A percentile compares a stretch with the other conserved stretches of the same genome.
These are phyloP conservation scores for Nakaseomyces uthaithaninus DNA, from an alignment of 1,139 yeast genomes.

Conservation along the genomic window DNA sequence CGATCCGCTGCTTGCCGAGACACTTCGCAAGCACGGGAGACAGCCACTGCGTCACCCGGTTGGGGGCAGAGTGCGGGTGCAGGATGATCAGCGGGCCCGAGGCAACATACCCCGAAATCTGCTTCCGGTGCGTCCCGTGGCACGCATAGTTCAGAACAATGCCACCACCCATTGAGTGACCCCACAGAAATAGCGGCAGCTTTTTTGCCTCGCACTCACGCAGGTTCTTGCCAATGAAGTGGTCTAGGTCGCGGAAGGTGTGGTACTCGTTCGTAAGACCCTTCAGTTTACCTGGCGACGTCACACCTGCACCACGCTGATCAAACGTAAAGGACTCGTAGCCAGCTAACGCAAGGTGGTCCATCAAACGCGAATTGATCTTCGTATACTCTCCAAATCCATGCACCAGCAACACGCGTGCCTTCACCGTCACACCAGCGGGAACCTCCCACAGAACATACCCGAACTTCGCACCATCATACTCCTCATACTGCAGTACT, in stretches of 20 bases:
- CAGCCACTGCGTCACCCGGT: conserved; percentile 37
- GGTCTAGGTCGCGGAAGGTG: conserved; percentile 63
- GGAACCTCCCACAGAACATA: conserved; percentile 24
- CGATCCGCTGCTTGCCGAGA: conserved; percentile 48
- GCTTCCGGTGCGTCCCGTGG: conserved; percentile 49
- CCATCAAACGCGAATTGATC: conserved; percentile 52
- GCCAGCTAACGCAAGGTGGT: conserved; percentile 50
- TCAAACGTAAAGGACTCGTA: conserved; percentile 72
- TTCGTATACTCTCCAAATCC: conserved; percentile 69
- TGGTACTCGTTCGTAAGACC: conserved; percentile 63
- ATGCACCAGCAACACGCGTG: conserved; percentile 55
- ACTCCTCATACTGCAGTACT: conserved; percentile 21
- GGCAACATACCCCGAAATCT: conserved; percentile 49
- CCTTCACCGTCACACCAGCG: conserved; percentile 17
- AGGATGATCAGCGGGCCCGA: conserved; percentile 61
- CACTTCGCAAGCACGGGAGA: conserved; percentile 43
- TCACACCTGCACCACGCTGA: conserved; percentile 83
- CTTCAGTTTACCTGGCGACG: conserved; percentile 49
- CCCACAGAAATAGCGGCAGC: conserved; percentile 51
- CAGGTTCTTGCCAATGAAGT: conserved; percentile 36
- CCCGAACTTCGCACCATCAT: conserved; percentile 27
- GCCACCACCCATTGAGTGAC: conserved; percentile 98
- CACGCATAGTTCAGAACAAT: conserved; percentile 66
- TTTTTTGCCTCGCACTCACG: conserved; percentile 25
- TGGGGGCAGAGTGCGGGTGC: conserved; percentile 54